Evolutionary conservation across 345 rosid species (phyloP), one percentile per base, ranked within the genome.

Genomic region (Carallia brachiata): DNA sequence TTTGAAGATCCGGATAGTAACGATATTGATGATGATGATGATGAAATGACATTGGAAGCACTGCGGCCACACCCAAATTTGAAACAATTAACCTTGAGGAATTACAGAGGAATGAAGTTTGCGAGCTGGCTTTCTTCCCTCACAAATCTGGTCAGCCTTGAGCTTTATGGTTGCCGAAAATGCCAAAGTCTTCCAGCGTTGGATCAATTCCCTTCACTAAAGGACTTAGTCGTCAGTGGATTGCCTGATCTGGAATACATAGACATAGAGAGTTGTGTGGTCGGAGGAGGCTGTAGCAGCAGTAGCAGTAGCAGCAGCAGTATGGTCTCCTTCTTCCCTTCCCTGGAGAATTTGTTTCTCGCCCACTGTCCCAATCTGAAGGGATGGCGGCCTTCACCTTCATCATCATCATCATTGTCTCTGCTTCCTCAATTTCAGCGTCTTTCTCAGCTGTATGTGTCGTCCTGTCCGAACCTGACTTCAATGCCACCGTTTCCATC

Each of bases 1-100:
- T 5, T 7, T 36, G 56, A 62, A 32, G 34, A 32, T 32, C 4
- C 4, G 34, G 34, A 32, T 37, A 32, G 6, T 15, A 34, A 53
- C 27, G 56, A 7, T 61, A 30, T 31, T 8, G n/a, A 23, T 23
- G 23, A 23, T 23, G 23, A 23, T 23, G 23, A 28, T n/a, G n/a
- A 66, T 39, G 72, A 74, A 44, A 2, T 16, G 17, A 6, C 44
- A 16, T 23, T 73, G 67, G 67, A 61, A 58, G 52, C 6, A 13
- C 71, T 73, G 18, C 62, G 54, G 10, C 70, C 75, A 44, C 70
- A 58, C 39, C 8, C 59, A 7, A 72, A 72, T 72, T 53, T 72
- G 56, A 65, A 57, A 32, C 44, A 57, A 34, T 60, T 72, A 7
- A 32, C 53, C 52, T 57, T 73, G 50, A 37, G 47, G 27, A 65